Percentiles rank a stretch among this genome's conserved stretches.
Evolutionary conservation across 2,329 filamentous ascomycete species (phyloP).

Genomic region (Venturia nashicola): DNA sequence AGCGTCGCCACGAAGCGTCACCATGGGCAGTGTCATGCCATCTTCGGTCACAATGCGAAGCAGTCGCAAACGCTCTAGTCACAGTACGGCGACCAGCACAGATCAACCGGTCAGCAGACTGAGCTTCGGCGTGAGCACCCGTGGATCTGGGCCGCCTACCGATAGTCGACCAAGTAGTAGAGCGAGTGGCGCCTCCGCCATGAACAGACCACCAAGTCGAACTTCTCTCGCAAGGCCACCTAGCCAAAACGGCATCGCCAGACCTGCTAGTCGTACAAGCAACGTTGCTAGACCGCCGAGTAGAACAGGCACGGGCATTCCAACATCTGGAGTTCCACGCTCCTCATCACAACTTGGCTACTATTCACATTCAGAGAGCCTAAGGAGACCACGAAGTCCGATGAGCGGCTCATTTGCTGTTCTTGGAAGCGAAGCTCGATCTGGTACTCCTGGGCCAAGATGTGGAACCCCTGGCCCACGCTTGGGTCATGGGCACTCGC

Average conservation of each 20-base stretch:
- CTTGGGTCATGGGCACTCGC: constrained; percentile 13
- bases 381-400: constrained; percentile 54
- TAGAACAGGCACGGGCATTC: constrained; percentile 41
- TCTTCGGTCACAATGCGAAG: constrained; percentile 50
- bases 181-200: constrained; percentile 45
- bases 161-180: constrained; percentile 60
- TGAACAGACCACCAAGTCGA: constrained; percentile 6
- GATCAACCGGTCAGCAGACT: constrained; percentile 28
- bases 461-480: constrained; percentile 6
- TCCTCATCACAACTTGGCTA: constrained; percentile 46
- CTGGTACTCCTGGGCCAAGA: not conserved
- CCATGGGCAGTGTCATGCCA: constrained; percentile 35
- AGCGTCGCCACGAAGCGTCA: constrained; percentile 56
- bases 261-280: constrained; percentile 1
- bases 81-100: constrained; percentile 26
- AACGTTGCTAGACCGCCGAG: constrained; percentile 46
- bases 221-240: constrained; percentile 5
- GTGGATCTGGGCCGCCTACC: constrained; percentile 13
- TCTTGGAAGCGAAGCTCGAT: constrained; percentile 25
- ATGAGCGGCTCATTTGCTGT: constrained; percentile 43
- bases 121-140: constrained; percentile 31
- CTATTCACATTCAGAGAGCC: constrained; percentile 22
- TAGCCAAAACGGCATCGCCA: not conserved
- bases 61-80: constrained; percentile 52
- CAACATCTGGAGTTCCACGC: constrained; percentile 22